Conservation (phyloP, 1,284 basidiomycete genomes). For the Pseudomicrostroma phylloplanum region DNA sequence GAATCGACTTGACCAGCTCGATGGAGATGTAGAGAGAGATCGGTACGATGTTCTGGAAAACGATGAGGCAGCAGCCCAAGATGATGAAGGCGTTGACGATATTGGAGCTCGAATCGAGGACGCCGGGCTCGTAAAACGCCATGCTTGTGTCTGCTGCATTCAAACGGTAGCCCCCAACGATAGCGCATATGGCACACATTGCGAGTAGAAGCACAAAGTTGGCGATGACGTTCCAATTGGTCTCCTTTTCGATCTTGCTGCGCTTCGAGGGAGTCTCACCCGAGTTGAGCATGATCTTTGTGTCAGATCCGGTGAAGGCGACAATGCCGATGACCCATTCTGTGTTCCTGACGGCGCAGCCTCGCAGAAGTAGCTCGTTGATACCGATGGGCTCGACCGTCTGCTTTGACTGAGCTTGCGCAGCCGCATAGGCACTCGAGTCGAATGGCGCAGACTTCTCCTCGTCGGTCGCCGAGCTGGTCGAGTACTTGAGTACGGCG, state of each 20-base stretch:
- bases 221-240: conserved; percentile 95
- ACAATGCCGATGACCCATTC: conserved; percentile 90
- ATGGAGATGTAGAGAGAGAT: conserved; percentile 96
- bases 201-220: conserved; percentile 75
- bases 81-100: conserved; percentile 79
- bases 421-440: conserved; percentile 24
- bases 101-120: conserved; percentile 47
- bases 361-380: conserved; percentile 86
- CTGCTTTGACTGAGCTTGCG: conserved; percentile 22
- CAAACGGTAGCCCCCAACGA: conserved; percentile 63
- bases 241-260: conserved; percentile 93
- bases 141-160: conserved; percentile 64
- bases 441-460: neutral
- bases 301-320: conserved; percentile 87
- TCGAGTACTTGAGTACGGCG: conserved; percentile 67
- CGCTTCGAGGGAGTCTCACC: conserved; percentile 74
- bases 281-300: conserved; percentile 96
- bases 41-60: conserved; percentile 96
- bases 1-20: conserved; percentile 90
- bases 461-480: neutral
- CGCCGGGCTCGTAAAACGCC: conserved; percentile 57
- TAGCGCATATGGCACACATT: conserved; percentile 69
- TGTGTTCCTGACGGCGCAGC: conserved; percentile 87
- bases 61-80: conserved; percentile 68
- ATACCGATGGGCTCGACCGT: conserved; percentile 61